Conservation (phyloP, 2,329 filamentous ascomycete species). For the Arthroderma sp. region DNA sequence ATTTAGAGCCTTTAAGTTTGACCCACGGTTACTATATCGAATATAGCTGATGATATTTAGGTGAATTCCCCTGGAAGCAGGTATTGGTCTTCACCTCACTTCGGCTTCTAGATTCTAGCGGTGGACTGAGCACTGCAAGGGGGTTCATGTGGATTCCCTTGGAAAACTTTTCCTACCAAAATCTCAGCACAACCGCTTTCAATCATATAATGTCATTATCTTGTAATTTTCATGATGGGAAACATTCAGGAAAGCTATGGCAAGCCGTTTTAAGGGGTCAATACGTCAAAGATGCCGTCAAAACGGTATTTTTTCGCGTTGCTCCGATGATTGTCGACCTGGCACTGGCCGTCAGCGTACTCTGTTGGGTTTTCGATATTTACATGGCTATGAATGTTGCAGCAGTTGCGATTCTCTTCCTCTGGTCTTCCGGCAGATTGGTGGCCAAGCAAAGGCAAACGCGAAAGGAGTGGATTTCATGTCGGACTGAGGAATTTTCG, state of each 20-base stretch:
- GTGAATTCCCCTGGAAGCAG: conserved; percentile 39
- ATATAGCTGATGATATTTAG: conserved; percentile 9
- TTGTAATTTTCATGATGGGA: conserved; percentile 56
- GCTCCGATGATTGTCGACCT: conserved; percentile 51
- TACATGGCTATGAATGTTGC: conserved; percentile 43
- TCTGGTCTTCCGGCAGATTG: conserved; percentile 36
- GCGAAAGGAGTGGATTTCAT: conserved; percentile 26
- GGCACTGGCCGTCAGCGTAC: conserved; percentile 45
- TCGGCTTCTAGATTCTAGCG: conserved; percentile 38
- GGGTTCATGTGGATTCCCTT: conserved; percentile 42
- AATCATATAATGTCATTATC: conserved; percentile 55
- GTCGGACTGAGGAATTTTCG: conserved; percentile 37
- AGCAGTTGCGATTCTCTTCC: conserved; percentile 36
- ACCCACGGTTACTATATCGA: neutral
- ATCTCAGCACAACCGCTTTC: conserved; percentile 49
- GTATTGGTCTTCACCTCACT: conserved; percentile 40
- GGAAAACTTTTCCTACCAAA: conserved; percentile 44
- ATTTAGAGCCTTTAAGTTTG: conserved; percentile 11
- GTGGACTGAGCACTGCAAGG: conserved; percentile 39
- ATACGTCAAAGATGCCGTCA: conserved; percentile 46
- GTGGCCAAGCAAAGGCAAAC: conserved; percentile 27
- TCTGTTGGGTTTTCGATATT: conserved; percentile 50
- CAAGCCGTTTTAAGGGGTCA: conserved; percentile 52
- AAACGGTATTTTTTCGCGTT: conserved; percentile 47
- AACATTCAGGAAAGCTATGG: conserved; percentile 51